Conservation (phyloP, 2,329 filamentous ascomycete species). For the Knufia fluminis region DNA sequence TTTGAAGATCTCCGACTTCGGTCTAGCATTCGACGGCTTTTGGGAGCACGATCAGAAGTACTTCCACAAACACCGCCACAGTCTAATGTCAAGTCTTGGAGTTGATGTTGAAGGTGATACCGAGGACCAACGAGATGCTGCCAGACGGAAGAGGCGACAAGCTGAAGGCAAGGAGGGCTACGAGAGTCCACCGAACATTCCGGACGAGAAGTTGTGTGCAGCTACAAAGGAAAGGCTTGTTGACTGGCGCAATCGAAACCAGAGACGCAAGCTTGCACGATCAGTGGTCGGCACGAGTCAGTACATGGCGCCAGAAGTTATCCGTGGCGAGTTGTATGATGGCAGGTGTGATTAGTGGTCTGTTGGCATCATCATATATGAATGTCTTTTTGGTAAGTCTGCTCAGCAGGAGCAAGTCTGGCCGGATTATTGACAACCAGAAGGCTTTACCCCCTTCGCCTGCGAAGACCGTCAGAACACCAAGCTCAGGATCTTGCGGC, state of each 20-base stretch:
- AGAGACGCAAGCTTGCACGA: conserved; percentile 63
- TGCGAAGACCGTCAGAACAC: conserved; percentile 72
- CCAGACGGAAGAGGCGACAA: conserved; percentile 26
- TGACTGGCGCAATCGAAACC: conserved; percentile 59
- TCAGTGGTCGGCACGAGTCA: conserved; percentile 93
- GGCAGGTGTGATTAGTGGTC: conserved; percentile 59
- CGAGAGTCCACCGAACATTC: conserved; percentile 15
- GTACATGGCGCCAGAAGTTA: conserved; percentile 80
- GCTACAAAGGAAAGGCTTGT: conserved; percentile 45
- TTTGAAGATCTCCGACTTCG: conserved; percentile 92
- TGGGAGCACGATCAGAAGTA: conserved; percentile 88
- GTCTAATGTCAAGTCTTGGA: conserved; percentile 64
- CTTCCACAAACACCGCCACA: conserved; percentile 74
- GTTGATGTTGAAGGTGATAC: conserved; percentile 66
- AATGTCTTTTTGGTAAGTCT: conserved; percentile 63
- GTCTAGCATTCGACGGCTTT: conserved; percentile 86
- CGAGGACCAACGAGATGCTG: conserved; percentile 48
- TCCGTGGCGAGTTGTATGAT: not conserved
- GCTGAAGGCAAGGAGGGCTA: conserved; percentile 1
- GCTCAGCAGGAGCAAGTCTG: not conserved
- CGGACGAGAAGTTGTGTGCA: conserved; percentile 15
- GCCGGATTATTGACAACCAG: not conserved
- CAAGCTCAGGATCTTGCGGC: conserved; percentile 73
- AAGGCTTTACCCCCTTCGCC: conserved; percentile 77
- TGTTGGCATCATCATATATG: conserved; percentile 85